Evolutionary conservation across 345 rosid genomes (phyloP).

Genomic region (Pugionium cornutum): DNA sequence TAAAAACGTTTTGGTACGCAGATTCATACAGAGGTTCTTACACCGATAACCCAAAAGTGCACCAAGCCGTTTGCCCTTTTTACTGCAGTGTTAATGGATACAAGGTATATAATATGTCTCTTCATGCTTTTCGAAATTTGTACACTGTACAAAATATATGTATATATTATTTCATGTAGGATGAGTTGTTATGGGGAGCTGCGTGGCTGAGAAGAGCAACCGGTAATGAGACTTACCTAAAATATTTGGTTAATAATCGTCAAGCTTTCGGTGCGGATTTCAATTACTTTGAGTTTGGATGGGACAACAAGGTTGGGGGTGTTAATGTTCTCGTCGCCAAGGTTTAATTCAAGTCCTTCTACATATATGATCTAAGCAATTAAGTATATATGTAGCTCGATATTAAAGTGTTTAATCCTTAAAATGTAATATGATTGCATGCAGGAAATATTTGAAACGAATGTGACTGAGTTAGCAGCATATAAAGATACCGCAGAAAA

Average conservation of each 20-base stretch:
- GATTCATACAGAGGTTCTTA: slow-evolving; percentile 63
- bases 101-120: slow-evolving; percentile 40
- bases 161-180: slow-evolving; percentile 42
- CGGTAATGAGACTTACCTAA: slow-evolving; percentile 42
- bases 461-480: slow-evolving; percentile 47
- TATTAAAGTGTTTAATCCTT: too few relatives aligned
- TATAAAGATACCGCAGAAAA: slow-evolving; percentile 76
- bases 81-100: slow-evolving; percentile 68
- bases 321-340: slow-evolving; percentile 60
- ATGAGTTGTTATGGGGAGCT: slow-evolving; percentile 89
- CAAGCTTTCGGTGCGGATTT: slow-evolving; percentile 25
- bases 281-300: slow-evolving; percentile 60
- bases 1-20: slow-evolving; percentile 70
- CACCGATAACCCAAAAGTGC: slow-evolving; percentile 38
- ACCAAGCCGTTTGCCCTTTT: slow-evolving; percentile 64
- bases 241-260: slow-evolving; percentile 36
- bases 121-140: not conserved
- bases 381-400: too few relatives aligned
- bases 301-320: slow-evolving; percentile 85
- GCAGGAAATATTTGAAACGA: slow-evolving; percentile 68
- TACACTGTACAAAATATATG: too few relatives aligned
- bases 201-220: slow-evolving; percentile 81
- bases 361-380: too few relatives aligned
- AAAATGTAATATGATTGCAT: too few relatives aligned
- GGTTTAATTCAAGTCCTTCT: slow-evolving; percentile 35